A percentile compares a stretch with the other conserved stretches of the same genome.
Evolutionary conservation across 495 filamentous ascomycete species (phyloP).

Genomic region (Tirmania nivea): DNA sequence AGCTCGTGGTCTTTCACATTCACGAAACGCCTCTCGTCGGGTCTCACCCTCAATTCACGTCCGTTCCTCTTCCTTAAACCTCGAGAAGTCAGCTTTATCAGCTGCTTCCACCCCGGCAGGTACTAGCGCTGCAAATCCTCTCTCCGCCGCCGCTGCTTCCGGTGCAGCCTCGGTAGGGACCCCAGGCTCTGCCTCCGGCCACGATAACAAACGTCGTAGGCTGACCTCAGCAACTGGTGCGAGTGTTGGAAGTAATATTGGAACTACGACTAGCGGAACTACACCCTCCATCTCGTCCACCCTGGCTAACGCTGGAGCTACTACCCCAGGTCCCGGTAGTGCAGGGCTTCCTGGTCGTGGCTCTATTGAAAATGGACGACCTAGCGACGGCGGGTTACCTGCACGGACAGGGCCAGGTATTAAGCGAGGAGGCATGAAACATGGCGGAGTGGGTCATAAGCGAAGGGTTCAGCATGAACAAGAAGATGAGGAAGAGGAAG

Average conservation of each 20-base stretch:
- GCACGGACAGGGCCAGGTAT: background rate
- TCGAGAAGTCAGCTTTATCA: background rate
- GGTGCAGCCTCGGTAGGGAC: conserved; percentile 21
- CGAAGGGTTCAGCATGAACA: conserved; percentile 9
- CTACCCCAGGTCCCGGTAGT: background rate
- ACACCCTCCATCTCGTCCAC: conserved; percentile 8
- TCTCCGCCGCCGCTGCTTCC: conserved; percentile 24
- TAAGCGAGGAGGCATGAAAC: conserved; percentile 11
- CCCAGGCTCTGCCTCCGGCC: conserved; percentile 11
- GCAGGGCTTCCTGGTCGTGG: background rate
- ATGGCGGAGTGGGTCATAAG: conserved; percentile 21
- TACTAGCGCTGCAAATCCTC: conserved; percentile 10
- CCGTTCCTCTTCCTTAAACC: conserved; percentile 26
- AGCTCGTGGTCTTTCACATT: conserved; percentile 14
- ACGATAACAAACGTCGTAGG: conserved; percentile 14
- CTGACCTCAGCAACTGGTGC: conserved; percentile 10
- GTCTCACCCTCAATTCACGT: conserved; percentile 32
- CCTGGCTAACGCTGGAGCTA: conserved; percentile 6
- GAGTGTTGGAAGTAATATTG: conserved; percentile 1
- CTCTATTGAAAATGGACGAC: background rate
- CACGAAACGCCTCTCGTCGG: conserved; percentile 27
- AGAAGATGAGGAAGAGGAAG: conserved; percentile 25
- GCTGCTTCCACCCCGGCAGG: no score
- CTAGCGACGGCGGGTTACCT: background rate
- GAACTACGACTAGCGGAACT: no score